These are phyloP conservation scores for Pestalotiopsis sp. DNA, from an alignment of 2,329 filamentous ascomycete genomes.

Conservation along the genomic window DNA sequence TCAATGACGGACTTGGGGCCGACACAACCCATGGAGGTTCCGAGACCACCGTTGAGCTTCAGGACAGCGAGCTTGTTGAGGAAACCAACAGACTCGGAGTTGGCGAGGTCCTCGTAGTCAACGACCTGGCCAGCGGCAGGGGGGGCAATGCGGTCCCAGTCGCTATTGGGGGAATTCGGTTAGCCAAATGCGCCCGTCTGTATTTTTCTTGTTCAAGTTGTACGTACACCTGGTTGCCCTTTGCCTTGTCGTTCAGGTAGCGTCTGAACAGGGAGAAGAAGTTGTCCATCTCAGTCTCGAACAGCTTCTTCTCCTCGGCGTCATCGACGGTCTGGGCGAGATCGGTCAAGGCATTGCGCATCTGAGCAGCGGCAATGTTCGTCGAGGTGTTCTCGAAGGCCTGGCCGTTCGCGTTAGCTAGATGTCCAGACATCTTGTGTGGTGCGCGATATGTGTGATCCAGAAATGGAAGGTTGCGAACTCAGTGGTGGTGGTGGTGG, in stretches of 20 bases:
- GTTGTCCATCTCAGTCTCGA: constrained; percentile 99
- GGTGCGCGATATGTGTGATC: not conserved
- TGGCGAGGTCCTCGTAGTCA: constrained; percentile 87
- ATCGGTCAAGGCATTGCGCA: constrained; percentile 96
- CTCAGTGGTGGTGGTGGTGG: not conserved
- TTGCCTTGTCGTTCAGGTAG: constrained; percentile 98
- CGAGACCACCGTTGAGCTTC: constrained; percentile 98
- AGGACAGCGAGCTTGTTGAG: constrained; percentile 96
- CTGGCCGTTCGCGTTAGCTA: constrained; percentile 48
- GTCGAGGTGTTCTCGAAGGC: constrained; percentile 99
- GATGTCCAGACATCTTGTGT: constrained; percentile 11
- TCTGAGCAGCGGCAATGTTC: constrained; percentile 95
- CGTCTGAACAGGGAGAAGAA: constrained; percentile 98
- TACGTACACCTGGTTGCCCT: constrained; percentile 83
- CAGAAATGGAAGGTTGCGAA: not conserved
- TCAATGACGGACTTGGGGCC: constrained; percentile 99
- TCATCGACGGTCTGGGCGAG: constrained; percentile 90
- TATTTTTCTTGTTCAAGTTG: not conserved
- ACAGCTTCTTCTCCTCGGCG: constrained; percentile 82
- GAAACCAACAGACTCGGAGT: constrained; percentile 89
- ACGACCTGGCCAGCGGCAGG: constrained; percentile 93
- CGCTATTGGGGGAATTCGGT: constrained; percentile 49
- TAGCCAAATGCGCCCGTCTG: not conserved
- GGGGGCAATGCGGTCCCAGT: constrained; percentile 96
- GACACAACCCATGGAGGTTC: constrained; percentile 99